phyloP scores from a whole-genome alignment of 176 grass and related monocot species.

The Poa pratensis region DNA sequence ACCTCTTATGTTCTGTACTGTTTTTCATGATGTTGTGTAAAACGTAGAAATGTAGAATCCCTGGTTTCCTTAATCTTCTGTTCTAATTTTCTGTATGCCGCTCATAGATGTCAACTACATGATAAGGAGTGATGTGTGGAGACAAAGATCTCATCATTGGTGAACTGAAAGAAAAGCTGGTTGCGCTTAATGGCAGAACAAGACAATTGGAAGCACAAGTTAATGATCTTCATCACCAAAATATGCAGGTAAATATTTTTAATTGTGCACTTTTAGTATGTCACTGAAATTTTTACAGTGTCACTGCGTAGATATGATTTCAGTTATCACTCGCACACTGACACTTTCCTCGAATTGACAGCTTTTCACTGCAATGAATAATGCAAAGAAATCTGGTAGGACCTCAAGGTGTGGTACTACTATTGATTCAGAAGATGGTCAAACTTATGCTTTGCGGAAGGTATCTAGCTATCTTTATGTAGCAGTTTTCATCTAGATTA shows the following conservation, averaged over 20 bases:
- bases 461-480: slow-evolving; percentile 40
- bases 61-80: neutral
- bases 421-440: slow-evolving; percentile 39
- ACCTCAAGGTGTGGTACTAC: slow-evolving; percentile 10
- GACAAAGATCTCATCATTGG: slow-evolving; percentile 66
- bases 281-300: neutral
- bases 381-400: slow-evolving; percentile 50
- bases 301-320: neutral
- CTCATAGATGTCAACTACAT: slow-evolving; percentile 67
- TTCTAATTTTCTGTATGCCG: slow-evolving; percentile 28
- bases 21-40: neutral
- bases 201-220: slow-evolving; percentile 73
- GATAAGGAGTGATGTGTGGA: slow-evolving; percentile 67
- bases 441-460: slow-evolving; percentile 39
- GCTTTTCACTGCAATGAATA: slow-evolving; percentile 64
- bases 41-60: neutral
- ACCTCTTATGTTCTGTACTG: neutral
- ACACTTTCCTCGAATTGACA: slow-evolving; percentile 44
- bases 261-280: slow-evolving; percentile 32
- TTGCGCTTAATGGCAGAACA: slow-evolving; percentile 59
- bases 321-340: neutral
- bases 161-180: slow-evolving; percentile 92
- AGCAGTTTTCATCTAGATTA: slow-evolving; percentile 14
- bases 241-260: slow-evolving; percentile 55
- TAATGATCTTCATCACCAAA: slow-evolving; percentile 66